Evolutionary conservation across 768 basidiomycete genomes (phyloP).

Genomic region (Termitomyces eurrhizus): DNA sequence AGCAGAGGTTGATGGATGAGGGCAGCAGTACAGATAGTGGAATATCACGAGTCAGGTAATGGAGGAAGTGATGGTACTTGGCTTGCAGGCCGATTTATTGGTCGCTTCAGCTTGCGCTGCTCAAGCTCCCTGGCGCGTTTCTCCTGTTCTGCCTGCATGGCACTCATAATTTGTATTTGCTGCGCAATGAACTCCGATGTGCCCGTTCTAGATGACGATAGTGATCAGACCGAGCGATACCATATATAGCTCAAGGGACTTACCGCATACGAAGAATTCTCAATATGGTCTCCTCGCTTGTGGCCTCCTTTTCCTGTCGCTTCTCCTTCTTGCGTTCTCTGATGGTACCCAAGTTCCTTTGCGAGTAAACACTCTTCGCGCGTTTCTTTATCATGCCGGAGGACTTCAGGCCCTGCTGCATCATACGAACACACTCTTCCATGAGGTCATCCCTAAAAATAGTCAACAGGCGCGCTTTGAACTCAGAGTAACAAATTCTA

Average conservation of each 20-base stretch:
- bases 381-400: conserved; percentile 80
- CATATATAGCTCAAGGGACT: conserved; percentile 5
- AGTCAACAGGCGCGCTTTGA: conserved; percentile 11
- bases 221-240: neutral
- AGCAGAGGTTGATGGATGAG: neutral
- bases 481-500: neutral
- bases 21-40: conserved; percentile 6
- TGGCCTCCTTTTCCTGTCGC: conserved; percentile 70
- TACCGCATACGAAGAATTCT: conserved; percentile 95
- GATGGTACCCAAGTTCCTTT: conserved; percentile 95
- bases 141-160: conserved; percentile 83
- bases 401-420: conserved; percentile 80
- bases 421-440: conserved; percentile 95
- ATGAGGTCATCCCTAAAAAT: conserved; percentile 67
- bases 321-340: conserved; percentile 92
- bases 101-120: conserved; percentile 56
- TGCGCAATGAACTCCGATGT: conserved; percentile 87
- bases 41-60: conserved; percentile 21
- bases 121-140: conserved; percentile 59
- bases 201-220: conserved; percentile 47
- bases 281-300: conserved; percentile 89
- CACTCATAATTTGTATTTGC: conserved; percentile 76
- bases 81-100: conserved; percentile 27
- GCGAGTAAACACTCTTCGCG: conserved; percentile 88
- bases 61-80: conserved; percentile 36